Percentiles rank a stretch among this genome's conserved stretches.
Conservation (phyloP, 495 filamentous ascomycete genomes). For the Pseudevernia furfuracea region DNA sequence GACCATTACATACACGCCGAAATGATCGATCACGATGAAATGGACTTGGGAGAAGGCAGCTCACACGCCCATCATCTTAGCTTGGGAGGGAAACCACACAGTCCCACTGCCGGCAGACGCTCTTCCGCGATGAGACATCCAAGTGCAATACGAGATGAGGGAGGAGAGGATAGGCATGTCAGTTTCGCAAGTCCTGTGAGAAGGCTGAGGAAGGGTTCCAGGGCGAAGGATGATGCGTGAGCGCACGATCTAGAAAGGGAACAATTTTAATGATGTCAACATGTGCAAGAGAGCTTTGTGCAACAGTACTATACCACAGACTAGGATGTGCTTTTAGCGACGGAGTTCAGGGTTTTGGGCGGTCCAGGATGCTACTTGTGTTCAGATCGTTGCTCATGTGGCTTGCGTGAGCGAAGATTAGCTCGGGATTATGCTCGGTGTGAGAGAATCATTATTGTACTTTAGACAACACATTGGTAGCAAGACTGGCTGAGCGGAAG, state of each 20-base stretch:
- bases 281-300: background rate
- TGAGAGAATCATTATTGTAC: background rate
- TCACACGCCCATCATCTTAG: conserved; percentile 28
- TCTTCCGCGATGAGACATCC: conserved; percentile 31
- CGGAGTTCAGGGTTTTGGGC: conserved; percentile 9
- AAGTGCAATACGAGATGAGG: conserved; percentile 40
- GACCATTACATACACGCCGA: conserved; percentile 29
- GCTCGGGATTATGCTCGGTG: background rate
- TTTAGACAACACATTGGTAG: background rate
- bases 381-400: background rate
- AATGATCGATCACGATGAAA: conserved; percentile 30
- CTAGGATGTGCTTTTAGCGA: conserved; percentile 8
- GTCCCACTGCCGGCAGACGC: conserved; percentile 25
- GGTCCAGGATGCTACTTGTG: background rate
- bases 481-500: background rate
- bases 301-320: conserved; percentile 7
- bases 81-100: conserved; percentile 16
- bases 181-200: conserved; percentile 42
- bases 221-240: conserved; percentile 11
- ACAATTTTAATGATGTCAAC: background rate
- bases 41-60: conserved; percentile 33
- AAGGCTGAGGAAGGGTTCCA: conserved; percentile 22
- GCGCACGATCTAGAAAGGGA: background rate
- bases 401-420: background rate
- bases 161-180: conserved; percentile 42